Conservation (phyloP, 78 protist species). For the Paratrimastix pyriformis region DNA sequence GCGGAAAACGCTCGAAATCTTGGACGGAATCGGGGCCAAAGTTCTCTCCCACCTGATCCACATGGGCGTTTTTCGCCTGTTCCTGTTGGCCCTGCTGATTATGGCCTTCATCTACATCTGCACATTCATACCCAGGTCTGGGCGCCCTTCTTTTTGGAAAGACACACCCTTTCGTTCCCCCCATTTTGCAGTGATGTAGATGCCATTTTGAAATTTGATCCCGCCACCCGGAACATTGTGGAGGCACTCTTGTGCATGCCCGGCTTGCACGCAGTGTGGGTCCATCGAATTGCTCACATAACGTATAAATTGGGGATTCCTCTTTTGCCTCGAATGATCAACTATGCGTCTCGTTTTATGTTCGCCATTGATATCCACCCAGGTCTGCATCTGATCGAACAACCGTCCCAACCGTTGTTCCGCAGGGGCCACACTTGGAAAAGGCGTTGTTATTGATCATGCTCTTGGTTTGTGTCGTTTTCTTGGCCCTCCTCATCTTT, state of each 20-base stretch:
- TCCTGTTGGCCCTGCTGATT: too few species aligned
- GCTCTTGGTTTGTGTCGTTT: too few species aligned
- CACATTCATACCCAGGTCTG: too few species aligned
- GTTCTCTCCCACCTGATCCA: too few species aligned
- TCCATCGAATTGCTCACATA: constrained; percentile 5
- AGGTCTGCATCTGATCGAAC: background rate
- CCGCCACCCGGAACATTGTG: constrained; percentile 4
- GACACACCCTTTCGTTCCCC: too few species aligned
- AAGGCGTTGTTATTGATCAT: constrained; percentile 27
- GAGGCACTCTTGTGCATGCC: constrained; percentile 23
- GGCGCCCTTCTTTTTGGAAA: too few species aligned
- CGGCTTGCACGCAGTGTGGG: constrained; percentile 24
- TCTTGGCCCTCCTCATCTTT: too few species aligned
- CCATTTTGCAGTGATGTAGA: too few species aligned
- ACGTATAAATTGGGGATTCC: background rate
- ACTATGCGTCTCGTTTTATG: background rate
- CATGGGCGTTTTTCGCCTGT: too few species aligned
- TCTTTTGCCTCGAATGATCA: background rate
- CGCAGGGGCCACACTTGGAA: constrained; percentile 10
- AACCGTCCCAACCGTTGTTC: background rate
- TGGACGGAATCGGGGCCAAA: too few species aligned
- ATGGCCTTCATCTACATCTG: too few species aligned
- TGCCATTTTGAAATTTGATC: constrained; percentile 4
- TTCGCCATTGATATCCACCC: constrained; percentile 31
- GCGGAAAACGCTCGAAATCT: too few species aligned